phyloP scores from a whole-genome alignment of 73 alveolate species.

The Paramecium tetraurelia region DNA sequence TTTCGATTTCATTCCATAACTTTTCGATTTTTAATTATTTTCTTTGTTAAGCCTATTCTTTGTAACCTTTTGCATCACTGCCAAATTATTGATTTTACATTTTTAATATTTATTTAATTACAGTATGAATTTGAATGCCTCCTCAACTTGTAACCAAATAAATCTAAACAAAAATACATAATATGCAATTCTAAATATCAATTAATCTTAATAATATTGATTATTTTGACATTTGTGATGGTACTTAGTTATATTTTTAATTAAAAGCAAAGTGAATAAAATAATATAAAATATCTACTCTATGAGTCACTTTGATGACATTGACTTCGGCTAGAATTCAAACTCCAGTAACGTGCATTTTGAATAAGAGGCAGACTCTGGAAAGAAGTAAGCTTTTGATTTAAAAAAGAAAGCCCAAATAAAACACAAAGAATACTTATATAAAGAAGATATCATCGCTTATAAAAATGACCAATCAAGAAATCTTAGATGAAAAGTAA shows the following conservation, averaged over 20 bases:
- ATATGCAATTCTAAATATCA: not conserved
- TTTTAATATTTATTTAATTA: not conserved
- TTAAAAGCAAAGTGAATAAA: not conserved
- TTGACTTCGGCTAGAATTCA: not conserved
- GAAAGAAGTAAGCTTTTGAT: not conserved
- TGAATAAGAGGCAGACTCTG: not conserved
- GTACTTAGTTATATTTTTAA: not conserved
- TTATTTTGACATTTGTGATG: not conserved
- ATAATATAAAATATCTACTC: not conserved
- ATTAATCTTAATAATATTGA: not conserved
- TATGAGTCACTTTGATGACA: constrained; percentile 1
- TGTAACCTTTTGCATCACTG: not conserved
- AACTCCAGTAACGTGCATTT: not conserved
- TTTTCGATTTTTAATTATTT: not conserved
- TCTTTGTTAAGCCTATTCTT: not conserved
- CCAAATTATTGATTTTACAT: not conserved
- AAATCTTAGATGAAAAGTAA: not conserved
- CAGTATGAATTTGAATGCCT: not conserved
- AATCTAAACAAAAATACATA: not conserved
- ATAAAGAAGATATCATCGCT: constrained; percentile 29
- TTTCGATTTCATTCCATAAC: constrained; percentile 13
- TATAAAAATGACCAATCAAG: constrained; percentile 5
- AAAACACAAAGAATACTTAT: constrained; percentile 3
- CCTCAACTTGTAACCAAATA: not conserved
- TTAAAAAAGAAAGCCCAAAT: not conserved